Percentiles rank a stretch among this genome's conserved stretches.
Conservation (phyloP, 768 basidiomycete genomes). For the Leccinum arenicola region DNA sequence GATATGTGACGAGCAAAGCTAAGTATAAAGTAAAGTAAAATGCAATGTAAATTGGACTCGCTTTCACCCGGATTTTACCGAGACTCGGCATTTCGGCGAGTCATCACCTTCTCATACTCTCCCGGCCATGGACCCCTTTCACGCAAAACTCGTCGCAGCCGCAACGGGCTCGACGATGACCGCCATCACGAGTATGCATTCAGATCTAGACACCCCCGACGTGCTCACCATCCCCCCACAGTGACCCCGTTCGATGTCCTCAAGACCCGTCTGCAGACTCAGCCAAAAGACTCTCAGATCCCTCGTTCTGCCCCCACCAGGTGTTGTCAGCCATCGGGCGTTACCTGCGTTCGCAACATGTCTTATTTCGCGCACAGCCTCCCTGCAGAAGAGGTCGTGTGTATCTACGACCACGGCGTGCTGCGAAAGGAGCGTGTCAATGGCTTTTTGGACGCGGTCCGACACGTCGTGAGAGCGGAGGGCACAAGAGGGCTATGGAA, state of each 20-base stretch:
- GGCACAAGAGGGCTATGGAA: slow-evolving; percentile 92
- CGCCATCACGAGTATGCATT: slow-evolving; percentile 72
- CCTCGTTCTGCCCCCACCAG: slow-evolving; percentile 50
- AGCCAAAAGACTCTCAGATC: slow-evolving; percentile 57
- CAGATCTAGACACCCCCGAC: neutral
- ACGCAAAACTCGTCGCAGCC: slow-evolving; percentile 79
- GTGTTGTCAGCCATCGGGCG: slow-evolving; percentile 65
- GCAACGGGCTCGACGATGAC: slow-evolving; percentile 79
- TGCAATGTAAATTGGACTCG: neutral
- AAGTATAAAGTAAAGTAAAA: neutral
- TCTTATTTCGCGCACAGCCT: slow-evolving; percentile 65
- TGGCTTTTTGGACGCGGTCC: slow-evolving; percentile 84
- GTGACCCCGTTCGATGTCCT: slow-evolving; percentile 99
- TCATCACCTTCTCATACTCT: neutral
- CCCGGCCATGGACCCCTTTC: slow-evolving; percentile 56
- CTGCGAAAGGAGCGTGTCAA: slow-evolving; percentile 70
- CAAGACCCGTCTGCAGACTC: slow-evolving; percentile 95
- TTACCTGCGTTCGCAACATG: slow-evolving; percentile 70
- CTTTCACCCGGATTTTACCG: slow-evolving; percentile 28
- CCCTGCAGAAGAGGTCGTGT: slow-evolving; percentile 63
- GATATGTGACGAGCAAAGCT: slow-evolving; percentile 4
- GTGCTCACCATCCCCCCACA: slow-evolving; percentile 32
- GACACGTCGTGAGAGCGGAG: slow-evolving; percentile 76
- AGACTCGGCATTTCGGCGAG: neutral
- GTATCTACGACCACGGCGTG: slow-evolving; percentile 74